Evolutionary conservation across 768 basidiomycete genomes (phyloP), one percentile per base, ranked within the genome.

Genomic region (Sarcodon sp.): DNA sequence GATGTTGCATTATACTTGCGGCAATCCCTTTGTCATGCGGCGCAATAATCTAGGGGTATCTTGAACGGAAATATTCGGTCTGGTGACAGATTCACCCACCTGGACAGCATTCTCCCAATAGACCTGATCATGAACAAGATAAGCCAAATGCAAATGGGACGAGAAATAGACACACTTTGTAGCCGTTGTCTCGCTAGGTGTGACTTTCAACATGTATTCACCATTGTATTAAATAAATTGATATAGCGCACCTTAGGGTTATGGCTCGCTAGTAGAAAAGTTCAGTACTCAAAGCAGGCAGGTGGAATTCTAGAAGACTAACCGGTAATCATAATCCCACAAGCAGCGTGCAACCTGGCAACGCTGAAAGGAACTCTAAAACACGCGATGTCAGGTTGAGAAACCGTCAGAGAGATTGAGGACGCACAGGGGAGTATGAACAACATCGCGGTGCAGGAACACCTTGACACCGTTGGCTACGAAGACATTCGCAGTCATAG

Each of bases 251-350:
- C 85, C 76, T 88, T 90, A 0, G 89, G 90, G 59, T 93, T 93
- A 57, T 93, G 90, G 51, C 83, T 86, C 3, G 88, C 87, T 82
- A 49, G 0, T 52, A 35, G 18, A 45, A 49, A 4, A 51, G 46
- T 15, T 46, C 27, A 45, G 48, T 41, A 10, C 34, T 35, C 6
- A 46, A 46, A 13, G 33, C 13, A 13, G 27, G 39, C 8, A 41
- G 45, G 39, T 45, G 43, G 39, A 12, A 50, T 47, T 12, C 5
- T 33, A 35, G 35, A 32, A 35, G 13, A 56, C 66, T 37, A 44
- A 80, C 85, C 87, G 53, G 90, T 93, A 45, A 93, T 84, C 90
- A 93, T 93, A 3, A 92, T 77, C 15, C 90, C 90, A 51, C 83
- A 83, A 1, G 83, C 80, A 3, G 89, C 87, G 9, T 67, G 67